Conservation (phyloP, 2,329 filamentous ascomycete species). For the Cladosporium halotolerans region DNA sequence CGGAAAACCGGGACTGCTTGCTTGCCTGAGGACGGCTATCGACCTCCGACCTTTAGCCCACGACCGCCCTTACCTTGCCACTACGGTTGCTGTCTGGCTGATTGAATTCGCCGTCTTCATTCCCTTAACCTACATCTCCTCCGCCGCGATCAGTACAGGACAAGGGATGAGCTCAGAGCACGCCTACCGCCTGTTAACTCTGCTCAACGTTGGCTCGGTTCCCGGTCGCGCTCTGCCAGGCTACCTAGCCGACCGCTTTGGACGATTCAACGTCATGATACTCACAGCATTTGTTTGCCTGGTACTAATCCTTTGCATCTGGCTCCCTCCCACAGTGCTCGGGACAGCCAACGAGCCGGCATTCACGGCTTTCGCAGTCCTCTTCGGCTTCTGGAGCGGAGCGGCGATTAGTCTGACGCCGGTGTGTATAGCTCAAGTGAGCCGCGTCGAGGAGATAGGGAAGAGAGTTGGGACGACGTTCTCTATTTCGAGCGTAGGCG, state of each 20-base stretch:
- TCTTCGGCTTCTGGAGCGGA: conserved; percentile 34
- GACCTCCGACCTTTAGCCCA: conserved; percentile 37
- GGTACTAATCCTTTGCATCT: conserved; percentile 62
- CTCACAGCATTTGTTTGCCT: conserved; percentile 55
- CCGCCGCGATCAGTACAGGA: conserved; percentile 57
- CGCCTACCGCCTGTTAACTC: conserved; percentile 66
- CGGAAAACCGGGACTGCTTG: conserved; percentile 24
- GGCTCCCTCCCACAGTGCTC: conserved; percentile 51
- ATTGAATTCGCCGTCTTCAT: conserved; percentile 49
- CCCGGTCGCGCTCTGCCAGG: conserved; percentile 72
- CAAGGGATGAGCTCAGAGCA: conserved; percentile 48
- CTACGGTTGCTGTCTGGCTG: conserved; percentile 38
- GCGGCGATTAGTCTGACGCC: conserved; percentile 34
- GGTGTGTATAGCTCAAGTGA: conserved; percentile 43
- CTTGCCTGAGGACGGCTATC: conserved; percentile 31
- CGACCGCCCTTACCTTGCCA: conserved; percentile 33
- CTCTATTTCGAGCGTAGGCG: not conserved
- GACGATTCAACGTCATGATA: conserved; percentile 74
- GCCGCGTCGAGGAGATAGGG: conserved; percentile 36
- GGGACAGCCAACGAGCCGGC: conserved; percentile 13
- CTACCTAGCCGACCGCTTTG: conserved; percentile 67
- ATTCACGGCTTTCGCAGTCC: conserved; percentile 24
- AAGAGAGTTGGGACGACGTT: conserved; percentile 15
- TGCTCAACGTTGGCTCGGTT: conserved; percentile 71
- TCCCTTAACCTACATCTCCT: conserved; percentile 72